Evolutionary conservation across 306 rosid genomes (phyloP).

Genomic region (Malus sieversii): DNA sequence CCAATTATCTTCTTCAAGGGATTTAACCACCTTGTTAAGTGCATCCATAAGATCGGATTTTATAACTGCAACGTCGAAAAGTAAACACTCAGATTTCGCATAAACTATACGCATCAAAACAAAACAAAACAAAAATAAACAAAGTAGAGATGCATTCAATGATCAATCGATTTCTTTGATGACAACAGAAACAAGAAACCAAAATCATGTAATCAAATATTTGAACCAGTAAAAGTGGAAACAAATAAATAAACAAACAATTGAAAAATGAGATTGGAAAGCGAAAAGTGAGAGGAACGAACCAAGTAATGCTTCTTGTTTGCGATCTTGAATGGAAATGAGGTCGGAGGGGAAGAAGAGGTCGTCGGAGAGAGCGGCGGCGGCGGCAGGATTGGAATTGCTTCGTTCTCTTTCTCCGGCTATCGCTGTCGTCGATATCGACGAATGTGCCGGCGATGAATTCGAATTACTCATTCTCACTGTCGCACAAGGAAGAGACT

Average conservation of each 20-base stretch:
- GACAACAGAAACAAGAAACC: not conserved
- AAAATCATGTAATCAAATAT: not conserved
- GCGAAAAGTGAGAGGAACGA: slow-evolving; percentile 5
- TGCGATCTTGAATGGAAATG: slow-evolving; percentile 60
- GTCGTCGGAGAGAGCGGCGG: slow-evolving; percentile 44
- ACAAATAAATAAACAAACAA: too few species aligned
- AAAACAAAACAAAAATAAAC: not conserved
- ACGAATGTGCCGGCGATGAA: slow-evolving; percentile 80
- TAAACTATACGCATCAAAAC: not conserved
- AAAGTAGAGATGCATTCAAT: too few species aligned
- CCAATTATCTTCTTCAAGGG: slow-evolving; percentile 85
- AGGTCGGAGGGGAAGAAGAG: slow-evolving; percentile 49
- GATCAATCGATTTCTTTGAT: too few species aligned
- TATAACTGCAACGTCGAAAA: slow-evolving; percentile 37
- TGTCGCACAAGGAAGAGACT: too few species aligned
- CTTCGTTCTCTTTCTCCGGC: slow-evolving; percentile 43
- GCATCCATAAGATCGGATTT: slow-evolving; percentile 73
- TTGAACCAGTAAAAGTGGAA: too few species aligned
- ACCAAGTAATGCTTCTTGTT: slow-evolving; percentile 79
- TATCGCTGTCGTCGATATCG: slow-evolving; percentile 60
- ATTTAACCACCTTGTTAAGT: slow-evolving; percentile 78
- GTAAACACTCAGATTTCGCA: not conserved
- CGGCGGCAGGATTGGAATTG: slow-evolving; percentile 30
- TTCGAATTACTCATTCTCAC: slow-evolving; percentile 48
- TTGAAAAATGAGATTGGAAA: not conserved